Conservation (phyloP, 2,329 filamentous ascomycete species). For the Graphium sp. region DNA sequence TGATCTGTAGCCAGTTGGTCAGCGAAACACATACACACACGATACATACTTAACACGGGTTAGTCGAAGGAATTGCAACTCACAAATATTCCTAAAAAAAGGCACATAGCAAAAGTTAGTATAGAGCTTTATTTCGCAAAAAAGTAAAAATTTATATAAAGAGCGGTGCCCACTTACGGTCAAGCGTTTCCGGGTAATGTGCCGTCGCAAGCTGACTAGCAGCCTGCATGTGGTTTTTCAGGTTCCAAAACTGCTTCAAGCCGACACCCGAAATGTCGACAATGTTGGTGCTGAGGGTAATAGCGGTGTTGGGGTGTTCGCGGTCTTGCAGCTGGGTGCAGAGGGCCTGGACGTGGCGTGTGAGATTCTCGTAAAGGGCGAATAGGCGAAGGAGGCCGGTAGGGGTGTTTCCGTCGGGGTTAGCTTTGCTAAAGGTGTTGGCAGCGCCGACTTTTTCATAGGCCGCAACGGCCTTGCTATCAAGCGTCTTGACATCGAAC, state of each 20-base stretch:
- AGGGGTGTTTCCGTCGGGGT: slow-evolving; percentile 48
- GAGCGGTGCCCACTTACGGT: slow-evolving; percentile 44
- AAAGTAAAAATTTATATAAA: not conserved
- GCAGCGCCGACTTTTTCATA: slow-evolving; percentile 55
- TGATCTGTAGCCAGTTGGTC: slow-evolving; percentile 36
- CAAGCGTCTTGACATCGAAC: slow-evolving; percentile 71
- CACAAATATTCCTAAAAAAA: slow-evolving; percentile 6
- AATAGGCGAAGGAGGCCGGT: slow-evolving; percentile 73
- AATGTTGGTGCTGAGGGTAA: slow-evolving; percentile 87
- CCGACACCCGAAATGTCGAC: slow-evolving; percentile 82
- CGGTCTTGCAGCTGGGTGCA: slow-evolving; percentile 62
- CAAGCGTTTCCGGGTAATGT: slow-evolving; percentile 87
- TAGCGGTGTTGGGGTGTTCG: slow-evolving; percentile 61
- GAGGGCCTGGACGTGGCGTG: slow-evolving; percentile 70
- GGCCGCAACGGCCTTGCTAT: slow-evolving; percentile 61
- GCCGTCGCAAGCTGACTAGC: slow-evolving; percentile 77
- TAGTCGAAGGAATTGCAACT: slow-evolving; percentile 1
- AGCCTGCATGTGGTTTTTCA: slow-evolving; percentile 87
- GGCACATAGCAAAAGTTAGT: not conserved
- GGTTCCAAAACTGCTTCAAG: slow-evolving; percentile 88
- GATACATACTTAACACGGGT: not conserved
- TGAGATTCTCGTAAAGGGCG: slow-evolving; percentile 85
- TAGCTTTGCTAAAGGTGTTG: slow-evolving; percentile 40
- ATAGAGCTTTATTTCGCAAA: not conserved
- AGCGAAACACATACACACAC: not conserved